Base-by-base conservation (phyloP, 192 early-diverging fungal genomes). In the Coemansia sp. region DNA sequence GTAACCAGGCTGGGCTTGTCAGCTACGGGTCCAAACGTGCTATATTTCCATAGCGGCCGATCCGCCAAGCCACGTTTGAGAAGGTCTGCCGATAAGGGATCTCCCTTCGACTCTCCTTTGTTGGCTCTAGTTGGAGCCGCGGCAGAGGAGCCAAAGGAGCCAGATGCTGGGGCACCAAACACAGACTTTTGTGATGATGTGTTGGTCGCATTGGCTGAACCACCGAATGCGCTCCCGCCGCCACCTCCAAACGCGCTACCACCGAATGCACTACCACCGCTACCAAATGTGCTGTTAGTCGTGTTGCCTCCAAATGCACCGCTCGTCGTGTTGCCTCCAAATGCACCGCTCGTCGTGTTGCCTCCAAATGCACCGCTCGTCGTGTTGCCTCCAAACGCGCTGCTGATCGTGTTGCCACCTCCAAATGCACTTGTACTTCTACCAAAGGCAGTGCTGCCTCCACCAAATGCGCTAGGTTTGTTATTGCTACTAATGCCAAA, bases 1-100 rank as follows among this genome's bases (percentile, higher is more conserved):
- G 63, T 65, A 31, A 91, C 63, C 34, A 89, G 28, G 53, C 83
- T 89, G 24, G 87, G 86, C 63, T 85, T 86, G 21, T 81, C 81
- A 33, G 80, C 83, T 2, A 78, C 74, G 24, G 89, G 88, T 8
- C 70, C 89, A 81, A 83, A 91, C 16, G 74, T 72, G 50, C 83
- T 85, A 3, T 88, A 62, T 37, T 74, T 59, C 76, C 87, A 86
- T 6, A 76, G 3, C 7, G 87, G 87, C 56, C 79, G 67, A 11
- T 85, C 59, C n/a, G 46, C 74, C 3, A 88, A 36, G 38, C 78
- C 72, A 1, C 66, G 63, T n/a, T 66, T 63, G 9, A 90, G 65
- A 4, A 80, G 61, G 1, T 77, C 74, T 46, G 73, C 88, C 23
- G 76, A 78, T 26, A 71, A 16, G 8, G 57, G 21, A 8, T 31